A percentile compares a stretch with the other conserved stretches of the same genome.
Conservation (phyloP, 768 basidiomycete genomes). For the Suillus ampliporus region DNA sequence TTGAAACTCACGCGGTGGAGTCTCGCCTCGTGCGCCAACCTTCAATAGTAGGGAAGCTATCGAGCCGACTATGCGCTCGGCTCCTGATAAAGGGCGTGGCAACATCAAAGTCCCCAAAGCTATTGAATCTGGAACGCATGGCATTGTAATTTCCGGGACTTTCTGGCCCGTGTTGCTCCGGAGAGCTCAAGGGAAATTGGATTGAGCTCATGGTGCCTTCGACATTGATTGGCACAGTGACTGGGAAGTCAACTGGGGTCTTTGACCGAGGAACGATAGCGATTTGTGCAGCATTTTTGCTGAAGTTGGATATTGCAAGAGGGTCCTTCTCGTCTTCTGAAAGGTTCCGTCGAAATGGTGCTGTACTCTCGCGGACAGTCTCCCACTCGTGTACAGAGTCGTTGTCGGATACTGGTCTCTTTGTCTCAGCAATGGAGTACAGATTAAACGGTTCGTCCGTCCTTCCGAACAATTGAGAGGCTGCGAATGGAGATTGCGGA, state of each 20-base stretch:
- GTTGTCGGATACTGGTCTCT: conserved; percentile 55
- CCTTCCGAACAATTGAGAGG: conserved; percentile 82
- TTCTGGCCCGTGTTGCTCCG: conserved; percentile 63
- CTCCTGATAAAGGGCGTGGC: conserved; percentile 84
- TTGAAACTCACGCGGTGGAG: conserved; percentile 78
- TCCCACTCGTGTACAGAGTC: conserved; percentile 58
- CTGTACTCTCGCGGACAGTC: conserved; percentile 57
- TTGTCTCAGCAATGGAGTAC: conserved; percentile 83
- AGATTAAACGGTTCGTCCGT: conserved; percentile 81
- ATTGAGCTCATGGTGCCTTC: conserved; percentile 68
- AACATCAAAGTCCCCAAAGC: conserved; percentile 74
- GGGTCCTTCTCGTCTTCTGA: conserved; percentile 78
- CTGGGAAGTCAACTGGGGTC: conserved; percentile 63
- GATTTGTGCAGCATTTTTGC: conserved; percentile 15
- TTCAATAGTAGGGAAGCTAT: conserved; percentile 58
- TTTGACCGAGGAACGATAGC: conserved; percentile 50
- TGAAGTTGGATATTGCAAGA: conserved; percentile 47
- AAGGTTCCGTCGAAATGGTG: conserved; percentile 77
- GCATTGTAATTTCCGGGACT: conserved; percentile 57
- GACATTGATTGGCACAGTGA: conserved; percentile 53
- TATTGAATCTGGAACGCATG: conserved; percentile 67
- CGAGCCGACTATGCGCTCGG: conserved; percentile 80
- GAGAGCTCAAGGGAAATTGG: conserved; percentile 81
- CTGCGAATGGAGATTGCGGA: conserved; percentile 87
- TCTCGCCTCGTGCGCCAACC: conserved; percentile 90